Percentiles rank a stretch among this genome's conserved stretches.
Evolutionary conservation across 2,329 filamentous ascomycete genomes (phyloP).

Genomic region (Cercospora brassicicola): DNA sequence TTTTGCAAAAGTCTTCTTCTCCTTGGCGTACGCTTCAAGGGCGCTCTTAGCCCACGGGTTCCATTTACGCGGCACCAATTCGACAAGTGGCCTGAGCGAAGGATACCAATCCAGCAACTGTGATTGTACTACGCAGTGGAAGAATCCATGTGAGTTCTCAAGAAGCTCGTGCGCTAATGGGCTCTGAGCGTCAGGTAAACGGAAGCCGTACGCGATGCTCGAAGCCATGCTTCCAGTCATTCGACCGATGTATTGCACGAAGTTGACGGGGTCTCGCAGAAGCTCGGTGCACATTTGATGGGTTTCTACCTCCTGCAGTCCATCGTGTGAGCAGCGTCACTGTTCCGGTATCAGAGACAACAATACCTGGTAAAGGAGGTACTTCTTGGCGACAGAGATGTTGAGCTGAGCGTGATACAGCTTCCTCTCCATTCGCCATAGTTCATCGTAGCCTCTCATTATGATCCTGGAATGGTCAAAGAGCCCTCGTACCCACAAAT

Average conservation of each 20-base stretch:
- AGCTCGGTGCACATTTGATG: neutral
- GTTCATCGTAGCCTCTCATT: neutral
- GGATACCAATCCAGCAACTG: neutral
- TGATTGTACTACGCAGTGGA: neutral
- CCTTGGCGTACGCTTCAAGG: neutral
- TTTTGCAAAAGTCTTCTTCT: neutral
- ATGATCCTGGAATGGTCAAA: neutral
- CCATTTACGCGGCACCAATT: neutral
- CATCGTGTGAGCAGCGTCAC: neutral
- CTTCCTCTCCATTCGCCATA: neutral
- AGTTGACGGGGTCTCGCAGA: neutral
- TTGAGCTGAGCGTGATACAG: neutral
- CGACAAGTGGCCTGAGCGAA: neutral
- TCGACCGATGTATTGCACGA: neutral
- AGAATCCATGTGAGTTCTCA: neutral
- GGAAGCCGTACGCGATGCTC: neutral
- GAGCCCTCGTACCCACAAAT: neutral
- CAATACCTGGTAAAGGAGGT: neutral
- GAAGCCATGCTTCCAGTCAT: neutral
- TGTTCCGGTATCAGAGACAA: neutral
- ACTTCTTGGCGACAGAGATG: neutral
- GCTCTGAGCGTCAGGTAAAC: neutral
- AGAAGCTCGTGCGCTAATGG: neutral
- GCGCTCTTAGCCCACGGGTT: neutral
- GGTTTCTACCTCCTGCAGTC: neutral